Evolutionary conservation across 257 asterid genomes (phyloP), one percentile per base, ranked within the genome.

Genomic region (Solanum rostratum): DNA sequence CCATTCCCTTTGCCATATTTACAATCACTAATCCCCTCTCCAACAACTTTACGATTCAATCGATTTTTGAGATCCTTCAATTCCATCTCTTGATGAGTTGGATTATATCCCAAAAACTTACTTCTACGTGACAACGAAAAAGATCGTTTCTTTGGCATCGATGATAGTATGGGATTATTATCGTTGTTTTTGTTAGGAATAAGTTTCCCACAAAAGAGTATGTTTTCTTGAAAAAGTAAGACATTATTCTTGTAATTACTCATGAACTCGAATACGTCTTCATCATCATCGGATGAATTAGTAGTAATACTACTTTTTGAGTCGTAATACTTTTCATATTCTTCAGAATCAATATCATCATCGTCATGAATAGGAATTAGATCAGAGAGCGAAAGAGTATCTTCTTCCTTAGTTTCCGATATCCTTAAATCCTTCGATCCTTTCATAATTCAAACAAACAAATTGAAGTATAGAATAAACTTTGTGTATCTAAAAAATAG

Each of bases 161-260:
- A 57, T 14, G 78, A 63, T 19, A 82, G 85, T 3, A 22, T 73
- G 41, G 89, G 89, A 79, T n/a, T 59, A 4, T n/a, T 20, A 19
- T 85, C n/a, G 1, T 57, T 20, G n/a, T 85, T 81, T 84, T 66
- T 87, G 82, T 49, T 50, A 57, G 94, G 88, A 83, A 93, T 90
- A 76, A 89, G 87, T 45, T 92, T 94, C 3, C 96, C 97, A 24
- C 97, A 92, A 86, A 93, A 94, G 85, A 93, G 65, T 87, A 93
- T 88, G 88, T 84, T 88, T 65, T 92, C 90, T 2, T 85, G 84
- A 9, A 81, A 69, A 27, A 54, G 12, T 16, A 66, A 9, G 8
- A 13, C 14, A 9, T n/a, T 15, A 7, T 79, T 80, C 9, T 45
- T 39, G 74, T 62, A 60, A 24, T 59, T 81, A 76, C 88, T 85